These are phyloP conservation scores for Isoetes taiwanensis DNA, from an alignment of 75 land plant genomes.

Conservation along the genomic window DNA sequence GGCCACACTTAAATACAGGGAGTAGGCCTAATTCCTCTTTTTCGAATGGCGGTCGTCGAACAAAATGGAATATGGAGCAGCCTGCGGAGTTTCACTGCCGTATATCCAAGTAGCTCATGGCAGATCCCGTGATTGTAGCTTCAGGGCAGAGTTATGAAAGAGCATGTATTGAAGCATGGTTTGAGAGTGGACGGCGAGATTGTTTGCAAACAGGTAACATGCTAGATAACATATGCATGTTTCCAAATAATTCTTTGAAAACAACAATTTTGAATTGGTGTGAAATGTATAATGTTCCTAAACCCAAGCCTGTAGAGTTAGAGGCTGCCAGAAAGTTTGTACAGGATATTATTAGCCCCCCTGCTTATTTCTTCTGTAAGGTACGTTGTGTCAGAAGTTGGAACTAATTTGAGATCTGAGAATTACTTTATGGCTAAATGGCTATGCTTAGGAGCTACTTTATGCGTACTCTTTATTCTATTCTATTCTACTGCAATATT, in stretches of 20 bases:
- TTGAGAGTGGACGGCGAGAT: background rate
- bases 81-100: background rate
- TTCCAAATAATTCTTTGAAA: background rate
- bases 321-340: background rate
- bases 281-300: background rate
- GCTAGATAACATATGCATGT: background rate
- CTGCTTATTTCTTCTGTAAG: no score
- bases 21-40: no score
- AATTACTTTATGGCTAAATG: no score
- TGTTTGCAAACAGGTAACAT: background rate
- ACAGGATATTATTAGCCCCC: no score
- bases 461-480: no score
- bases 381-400: no score
- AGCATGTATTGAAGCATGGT: background rate
- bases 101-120: background rate
- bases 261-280: background rate
- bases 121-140: conserved; percentile 2
- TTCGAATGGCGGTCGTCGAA: no score
- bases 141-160: conserved; percentile 7
- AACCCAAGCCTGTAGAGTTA: background rate
- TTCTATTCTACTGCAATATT: no score
- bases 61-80: no score
- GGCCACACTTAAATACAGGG: no score
- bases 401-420: no score
- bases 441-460: no score